Percentiles rank a stretch among this genome's conserved stretches.
These are phyloP conservation scores for Aegilops speltoides DNA, from an alignment of 176 grass and related monocot genomes.

Conservation along the genomic window DNA sequence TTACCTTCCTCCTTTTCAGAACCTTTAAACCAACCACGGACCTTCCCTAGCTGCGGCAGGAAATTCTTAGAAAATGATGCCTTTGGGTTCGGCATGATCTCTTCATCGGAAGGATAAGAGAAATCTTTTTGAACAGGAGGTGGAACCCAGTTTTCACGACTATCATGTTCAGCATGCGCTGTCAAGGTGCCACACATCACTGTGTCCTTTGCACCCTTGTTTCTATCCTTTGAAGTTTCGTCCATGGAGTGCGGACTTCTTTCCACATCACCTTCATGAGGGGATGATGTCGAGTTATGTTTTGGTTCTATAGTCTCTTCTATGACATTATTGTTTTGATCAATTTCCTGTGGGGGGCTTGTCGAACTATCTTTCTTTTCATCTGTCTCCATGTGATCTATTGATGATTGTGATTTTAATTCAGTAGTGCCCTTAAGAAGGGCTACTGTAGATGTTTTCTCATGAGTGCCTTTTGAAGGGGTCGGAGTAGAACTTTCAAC, in stretches of 20 bases:
- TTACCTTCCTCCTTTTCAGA: background rate
- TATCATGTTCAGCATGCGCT: background rate
- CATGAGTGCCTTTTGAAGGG: background rate
- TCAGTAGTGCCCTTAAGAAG: background rate
- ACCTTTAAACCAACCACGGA: background rate
- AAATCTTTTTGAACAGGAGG: background rate
- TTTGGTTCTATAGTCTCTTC: fast-evolving
- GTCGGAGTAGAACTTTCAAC: too few species aligned
- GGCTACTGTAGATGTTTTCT: background rate
- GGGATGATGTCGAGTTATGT: background rate
- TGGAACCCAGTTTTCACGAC: background rate
- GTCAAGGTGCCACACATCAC: background rate
- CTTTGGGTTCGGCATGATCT: background rate
- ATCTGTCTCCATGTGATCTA: background rate
- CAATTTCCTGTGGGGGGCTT: background rate
- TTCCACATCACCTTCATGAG: background rate
- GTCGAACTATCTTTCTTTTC: background rate
- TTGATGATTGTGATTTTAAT: background rate
- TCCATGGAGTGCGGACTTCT: too few species aligned
- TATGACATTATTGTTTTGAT: too few species aligned
- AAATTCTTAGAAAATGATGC: background rate
- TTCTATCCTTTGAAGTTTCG: background rate
- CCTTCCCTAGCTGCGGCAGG: background rate
- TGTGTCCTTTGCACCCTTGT: fast-evolving
- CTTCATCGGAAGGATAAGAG: background rate